These are phyloP conservation scores for Paramyrothecium roridum DNA, from an alignment of 2,329 filamentous ascomycete genomes.

Conservation along the genomic window DNA sequence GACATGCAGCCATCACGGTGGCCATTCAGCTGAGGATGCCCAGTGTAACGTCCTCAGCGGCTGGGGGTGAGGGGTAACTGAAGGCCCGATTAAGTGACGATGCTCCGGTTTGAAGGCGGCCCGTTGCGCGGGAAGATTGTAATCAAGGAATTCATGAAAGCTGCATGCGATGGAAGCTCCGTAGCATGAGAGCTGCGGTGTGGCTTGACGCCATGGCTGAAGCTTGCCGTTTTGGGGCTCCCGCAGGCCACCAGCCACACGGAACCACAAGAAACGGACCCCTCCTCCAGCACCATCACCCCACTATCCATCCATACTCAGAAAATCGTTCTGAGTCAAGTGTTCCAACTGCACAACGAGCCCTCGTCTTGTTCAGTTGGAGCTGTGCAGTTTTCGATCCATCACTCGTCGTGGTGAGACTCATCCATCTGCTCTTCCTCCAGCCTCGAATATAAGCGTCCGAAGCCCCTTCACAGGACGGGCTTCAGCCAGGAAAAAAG, in stretches of 20 bases:
- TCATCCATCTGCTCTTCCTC: neutral
- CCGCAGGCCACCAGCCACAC: too few relatives aligned
- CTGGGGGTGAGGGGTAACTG: too few relatives aligned
- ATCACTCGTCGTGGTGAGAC: neutral
- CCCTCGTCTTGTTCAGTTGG: conserved; percentile 3
- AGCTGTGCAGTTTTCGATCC: conserved; percentile 5
- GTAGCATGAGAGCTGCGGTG: neutral
- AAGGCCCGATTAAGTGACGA: neutral
- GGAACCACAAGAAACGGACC: neutral
- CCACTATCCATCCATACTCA: conserved; percentile 4
- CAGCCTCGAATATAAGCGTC: conserved; percentile 5
- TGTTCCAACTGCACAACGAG: conserved; percentile 1
- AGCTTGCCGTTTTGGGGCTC: conserved; percentile 4
- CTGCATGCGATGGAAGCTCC: neutral
- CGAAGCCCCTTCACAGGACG: conserved; percentile 27
- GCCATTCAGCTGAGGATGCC: neutral
- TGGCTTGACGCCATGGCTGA: conserved; percentile 11
- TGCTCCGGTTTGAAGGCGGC: neutral
- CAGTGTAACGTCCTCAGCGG: neutral
- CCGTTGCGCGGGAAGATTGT: too few relatives aligned
- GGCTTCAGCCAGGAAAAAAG: conserved; percentile 30
- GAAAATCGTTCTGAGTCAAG: conserved; percentile 8
- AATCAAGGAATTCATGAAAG: conserved; percentile 4
- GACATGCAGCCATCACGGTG: neutral
- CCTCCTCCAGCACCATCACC: conserved; percentile 17